phyloP scores from a whole-genome alignment of 2,329 filamentous ascomycete genomes.

The Neonectria magnoliae region DNA sequence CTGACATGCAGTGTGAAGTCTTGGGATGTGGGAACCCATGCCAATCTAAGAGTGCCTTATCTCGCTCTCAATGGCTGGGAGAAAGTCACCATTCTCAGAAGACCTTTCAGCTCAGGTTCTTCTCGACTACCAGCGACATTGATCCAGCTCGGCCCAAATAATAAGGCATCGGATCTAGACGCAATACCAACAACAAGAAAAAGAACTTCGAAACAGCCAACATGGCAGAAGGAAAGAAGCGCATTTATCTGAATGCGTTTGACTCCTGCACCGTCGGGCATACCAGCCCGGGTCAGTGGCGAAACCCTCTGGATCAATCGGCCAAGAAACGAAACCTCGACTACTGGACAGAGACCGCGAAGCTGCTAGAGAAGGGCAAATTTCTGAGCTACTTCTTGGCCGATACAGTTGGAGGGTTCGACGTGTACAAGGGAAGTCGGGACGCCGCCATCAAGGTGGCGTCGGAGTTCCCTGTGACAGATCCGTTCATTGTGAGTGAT shows the following conservation, averaged over 20 bases:
- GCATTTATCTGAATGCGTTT: conserved; percentile 29
- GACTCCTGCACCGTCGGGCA: conserved; percentile 24
- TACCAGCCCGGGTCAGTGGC: conserved; percentile 29
- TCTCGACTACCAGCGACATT: neutral
- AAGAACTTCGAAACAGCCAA: neutral
- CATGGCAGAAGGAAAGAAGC: conserved; percentile 14
- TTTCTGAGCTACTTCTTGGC: conserved; percentile 72
- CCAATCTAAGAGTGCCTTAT: neutral
- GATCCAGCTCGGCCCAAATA: neutral
- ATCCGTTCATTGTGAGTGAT: conserved; percentile 61
- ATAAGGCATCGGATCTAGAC: neutral
- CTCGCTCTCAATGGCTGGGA: neutral
- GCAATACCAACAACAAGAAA: neutral
- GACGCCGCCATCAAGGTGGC: conserved; percentile 69
- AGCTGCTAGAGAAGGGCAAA: conserved; percentile 67
- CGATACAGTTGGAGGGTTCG: conserved; percentile 54
- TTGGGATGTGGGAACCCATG: neutral
- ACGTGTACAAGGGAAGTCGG: conserved; percentile 23
- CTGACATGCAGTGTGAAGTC: neutral
- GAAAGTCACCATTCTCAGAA: neutral
- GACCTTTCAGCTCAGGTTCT: neutral
- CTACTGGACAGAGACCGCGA: conserved; percentile 72
- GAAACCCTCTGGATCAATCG: conserved; percentile 22
- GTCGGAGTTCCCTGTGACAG: conserved; percentile 59
- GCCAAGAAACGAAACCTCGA: conserved; percentile 48